Evolutionary conservation across 78 protist genomes (phyloP).

Genomic region (slime mould (Dictyostelium discoideum)): dicty_2.7 NC_007091.3:2358001-2358500

Average conservation of each 20-base stretch:
- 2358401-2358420: constrained; percentile 39
- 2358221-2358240: neutral
- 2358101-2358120: neutral
- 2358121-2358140: neutral
- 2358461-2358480: neutral
- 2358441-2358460: neutral
- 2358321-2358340: neutral
- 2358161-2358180: neutral
- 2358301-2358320: neutral
- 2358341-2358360: neutral
- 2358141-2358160: neutral
- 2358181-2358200: too few relatives aligned
- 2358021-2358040: neutral
- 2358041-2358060: neutral
- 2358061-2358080: neutral
- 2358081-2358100: neutral
- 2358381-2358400: constrained; percentile 65
- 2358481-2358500: neutral
- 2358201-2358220: neutral
- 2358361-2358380: constrained; percentile 3
- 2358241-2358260: neutral
- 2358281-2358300: neutral
- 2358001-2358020: neutral
- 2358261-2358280: neutral
- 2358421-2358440: constrained; percentile 14